Evolutionary conservation across 2,329 filamentous ascomycete genomes (phyloP), one percentile per base, ranked within the genome.

Genomic region (Pseudogymnoascus verrucosus): DNA sequence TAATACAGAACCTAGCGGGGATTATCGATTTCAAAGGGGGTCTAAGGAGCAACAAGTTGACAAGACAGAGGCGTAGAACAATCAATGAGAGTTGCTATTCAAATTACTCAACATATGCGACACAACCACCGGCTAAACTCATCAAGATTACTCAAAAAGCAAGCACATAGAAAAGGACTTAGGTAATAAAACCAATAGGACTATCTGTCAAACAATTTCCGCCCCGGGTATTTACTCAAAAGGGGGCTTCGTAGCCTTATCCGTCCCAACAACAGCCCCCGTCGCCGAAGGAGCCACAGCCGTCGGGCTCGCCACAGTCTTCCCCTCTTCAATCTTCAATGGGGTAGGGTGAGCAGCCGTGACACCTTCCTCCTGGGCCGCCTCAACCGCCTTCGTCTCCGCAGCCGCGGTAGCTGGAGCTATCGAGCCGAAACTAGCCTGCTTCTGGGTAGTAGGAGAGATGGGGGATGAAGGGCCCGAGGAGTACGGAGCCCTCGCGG

Each of bases 251-350:
- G 42, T 26, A 16, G n/a, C 28, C 51, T 57, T 34, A 57, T 57
- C 51, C 2, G 26, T 57, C 2, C 51, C 51, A 16, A 57, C 51
- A 19, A 57, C 51, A 34, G 51, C 51, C 4, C 51, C 51, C 4
- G 51, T 57, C 28, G 26, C 51, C n/a, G 51, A 57, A 34, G 68
- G 66, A 14, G 63, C 64, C 7, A 62, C 63, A 34, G 65, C 31
- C 4, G 57, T 62, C 7, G 71, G 71, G 61, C 69, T 71, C 28
- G 69, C 61, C 23, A 71, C 68, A 11, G 66, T 66, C 34, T 69
- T 63, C 4, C 60, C 69, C 14, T 39, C 6, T 3, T 26, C 14
- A 61, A 40, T 26, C 61, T 73, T 69, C n/a, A 70, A 36, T 11
- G 69, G 63, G 12, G 67, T 62, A 21, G 66, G 67, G 7, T 37